Base-by-base conservation (phyloP, 495 filamentous ascomycete genomes). In the Geopyxis carbonaria region DNA sequence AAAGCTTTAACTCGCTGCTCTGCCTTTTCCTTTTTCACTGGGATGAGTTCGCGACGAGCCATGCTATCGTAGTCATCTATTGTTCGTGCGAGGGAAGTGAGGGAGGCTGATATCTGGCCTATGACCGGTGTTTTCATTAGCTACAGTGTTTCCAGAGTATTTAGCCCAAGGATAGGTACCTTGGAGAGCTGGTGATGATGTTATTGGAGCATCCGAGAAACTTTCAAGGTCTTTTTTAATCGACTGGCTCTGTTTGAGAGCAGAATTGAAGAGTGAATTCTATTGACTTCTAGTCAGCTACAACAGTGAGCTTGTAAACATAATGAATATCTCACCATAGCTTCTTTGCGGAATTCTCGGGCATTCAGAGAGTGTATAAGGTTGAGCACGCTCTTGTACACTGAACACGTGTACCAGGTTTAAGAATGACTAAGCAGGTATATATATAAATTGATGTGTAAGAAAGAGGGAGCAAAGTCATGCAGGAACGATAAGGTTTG, bases 191-290 rank as follows among this genome's bases (percentile, higher is more conserved):
- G 74, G 60, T 3, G 73, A 72, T 8, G 78, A 68, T 39, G 65
- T 69, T 18, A 64, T 54, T 8, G 72, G 68, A 8, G 72, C 67
- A 45, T 75, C 68, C 34, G 77, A 59, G 48, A 92, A 80, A 48
- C 61, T 62, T 47, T 80, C 72, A 36, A 94, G 75, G 59, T 93
- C 84, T 44, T 74, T 75, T 47, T 84, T 81, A 55, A 93, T 77
- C 5, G 82, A 69, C 40, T 80, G 84, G 31, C 77, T 80, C 64
- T 94, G 87, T 62, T 92, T 91, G 21, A 93, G 72, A 22, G 89
- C 87, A 13, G 84, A 87, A 61, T 94, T 94, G 71, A 93, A 94
- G 45, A 87, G 71, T 11, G 82, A 81, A 59, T 93, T 93, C 87
- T 54, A 40, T 34, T n/a, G n/a, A n/a, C n/a, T n/a, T n/a, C n/a